These are phyloP conservation scores for Penicillium parvum DNA, from an alignment of 495 filamentous ascomycete genomes.

Conservation along the genomic window DNA sequence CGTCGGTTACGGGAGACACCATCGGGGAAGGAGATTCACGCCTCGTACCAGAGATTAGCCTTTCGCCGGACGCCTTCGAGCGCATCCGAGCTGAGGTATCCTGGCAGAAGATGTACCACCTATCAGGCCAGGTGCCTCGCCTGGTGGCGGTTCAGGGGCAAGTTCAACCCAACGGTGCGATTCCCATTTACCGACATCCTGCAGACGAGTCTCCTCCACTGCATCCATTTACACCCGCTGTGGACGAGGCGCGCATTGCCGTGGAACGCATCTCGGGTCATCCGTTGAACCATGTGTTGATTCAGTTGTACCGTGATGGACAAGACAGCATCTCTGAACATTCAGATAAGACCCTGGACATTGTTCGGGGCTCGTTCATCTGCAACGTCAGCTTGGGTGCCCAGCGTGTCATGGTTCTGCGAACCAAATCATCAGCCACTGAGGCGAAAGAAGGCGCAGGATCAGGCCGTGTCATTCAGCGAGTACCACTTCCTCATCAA, in stretches of 20 bases:
- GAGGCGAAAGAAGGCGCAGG: constrained; percentile 15
- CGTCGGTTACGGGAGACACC: too few relatives aligned
- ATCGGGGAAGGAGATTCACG: constrained; percentile 77
- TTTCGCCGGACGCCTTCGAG: constrained; percentile 62
- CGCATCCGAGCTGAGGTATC: constrained; percentile 67
- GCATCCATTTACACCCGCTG: constrained; percentile 65
- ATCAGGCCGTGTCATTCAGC: constrained; percentile 50
- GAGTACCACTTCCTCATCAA: constrained; percentile 78
- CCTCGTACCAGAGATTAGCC: constrained; percentile 62
- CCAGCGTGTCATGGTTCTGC: constrained; percentile 83
- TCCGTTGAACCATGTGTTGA: constrained; percentile 84
- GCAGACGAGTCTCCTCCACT: constrained; percentile 84
- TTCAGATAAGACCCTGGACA: constrained; percentile 94
- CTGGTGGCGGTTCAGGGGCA: constrained; percentile 89
- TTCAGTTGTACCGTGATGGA: constrained; percentile 87
- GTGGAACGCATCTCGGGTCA: constrained; percentile 72
- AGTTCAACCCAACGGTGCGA: constrained; percentile 64
- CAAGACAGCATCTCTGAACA: constrained; percentile 97
- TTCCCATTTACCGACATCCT: constrained; percentile 91
- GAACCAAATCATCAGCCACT: constrained; percentile 63
- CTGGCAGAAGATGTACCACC: constrained; percentile 92
- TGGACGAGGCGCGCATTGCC: constrained; percentile 60
- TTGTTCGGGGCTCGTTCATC: constrained; percentile 72
- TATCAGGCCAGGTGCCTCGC: constrained; percentile 86
- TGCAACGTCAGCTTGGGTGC: constrained; percentile 92